Percentiles rank a stretch among this genome's conserved stretches.
Evolutionary conservation across 495 filamentous ascomycete genomes (phyloP).

Genomic region (Tuber indicum): DNA sequence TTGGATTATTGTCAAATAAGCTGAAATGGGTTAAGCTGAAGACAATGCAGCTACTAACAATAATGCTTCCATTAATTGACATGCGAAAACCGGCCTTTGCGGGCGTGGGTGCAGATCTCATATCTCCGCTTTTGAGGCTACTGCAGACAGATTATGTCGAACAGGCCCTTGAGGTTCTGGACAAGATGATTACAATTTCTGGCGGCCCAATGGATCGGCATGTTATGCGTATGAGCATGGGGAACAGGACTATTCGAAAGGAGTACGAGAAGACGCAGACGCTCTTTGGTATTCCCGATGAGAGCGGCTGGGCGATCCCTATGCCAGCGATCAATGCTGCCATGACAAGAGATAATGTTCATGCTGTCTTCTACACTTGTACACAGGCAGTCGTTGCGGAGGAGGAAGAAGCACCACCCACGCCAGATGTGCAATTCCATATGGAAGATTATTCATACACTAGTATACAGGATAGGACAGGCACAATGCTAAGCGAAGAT

Average conservation of each 20-base stretch:
- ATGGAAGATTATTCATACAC: constrained; percentile 77
- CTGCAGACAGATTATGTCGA: constrained; percentile 90
- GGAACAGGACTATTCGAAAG: constrained; percentile 75
- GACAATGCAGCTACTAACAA: constrained; percentile 81
- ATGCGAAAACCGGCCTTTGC: constrained; percentile 89
- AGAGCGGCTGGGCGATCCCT: constrained; percentile 92
- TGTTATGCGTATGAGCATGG: constrained; percentile 85
- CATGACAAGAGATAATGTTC: constrained; percentile 82
- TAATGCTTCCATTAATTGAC: constrained; percentile 82
- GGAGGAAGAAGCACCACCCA: constrained; percentile 56
- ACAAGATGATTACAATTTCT: constrained; percentile 90
- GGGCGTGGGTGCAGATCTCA: constrained; percentile 85
- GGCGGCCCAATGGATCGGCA: constrained; percentile 88
- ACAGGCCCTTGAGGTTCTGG: constrained; percentile 81
- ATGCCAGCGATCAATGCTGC: constrained; percentile 82
- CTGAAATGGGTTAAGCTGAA: constrained; percentile 82
- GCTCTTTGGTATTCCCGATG: constrained; percentile 92
- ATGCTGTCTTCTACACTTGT: constrained; percentile 91
- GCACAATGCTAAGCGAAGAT: constrained; percentile 89
- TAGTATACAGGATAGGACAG: constrained; percentile 68
- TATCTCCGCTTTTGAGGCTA: constrained; percentile 83
- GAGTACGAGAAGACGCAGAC: constrained; percentile 92
- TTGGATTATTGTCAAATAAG: constrained; percentile 85
- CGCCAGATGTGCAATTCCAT: constrained; percentile 86
- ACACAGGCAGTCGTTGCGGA: constrained; percentile 56